Base-by-base conservation (phyloP, 805 yeast species). In the Starmerella gropengiesseri region DNA sequence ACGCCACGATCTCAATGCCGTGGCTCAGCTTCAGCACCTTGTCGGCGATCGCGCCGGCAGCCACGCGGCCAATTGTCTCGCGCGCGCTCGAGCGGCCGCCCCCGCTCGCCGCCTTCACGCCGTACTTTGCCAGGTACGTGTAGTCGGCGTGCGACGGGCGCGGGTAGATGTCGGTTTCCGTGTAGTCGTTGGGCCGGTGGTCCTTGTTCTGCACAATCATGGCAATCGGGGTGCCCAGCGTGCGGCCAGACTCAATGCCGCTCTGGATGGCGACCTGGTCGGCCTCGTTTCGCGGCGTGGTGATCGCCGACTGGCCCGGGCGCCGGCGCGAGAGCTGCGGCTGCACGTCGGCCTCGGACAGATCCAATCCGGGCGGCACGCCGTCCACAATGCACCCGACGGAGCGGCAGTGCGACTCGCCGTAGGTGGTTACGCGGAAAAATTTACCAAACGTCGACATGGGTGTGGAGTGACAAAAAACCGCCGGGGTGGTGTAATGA, bases 301-400 rank as follows among this genome's bases (percentile, higher is more conserved):
- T 75, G 46, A 91, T 68, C 51, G 81, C 81, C 38, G 87, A 76
- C 66, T 91, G 98, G 39, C 98, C 98, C 2, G 98, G 98, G 67
- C 98, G 80, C 71, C 98, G 81, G 67, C 98, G 77, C 18, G 94
- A 78, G 55, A 91, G 67, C 69, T 91, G 98, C 14, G 96, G 94
- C 68, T 91, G 98, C 53, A 91, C 74, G 59, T 91, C 97, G 5
- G 67, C 76, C 63, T 84, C 96, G 14, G 81, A 72, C 41, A 91
- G 73, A 7, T 76, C 71, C 74, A 91, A 70, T 25, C 95, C 95
- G 22, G 98, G 96, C 23, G 98, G 98, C 31, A 86, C 91, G 46
- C 98, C 98, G 55, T 91, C 98, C 30, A 91, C 95, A 48, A 91
- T 91, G 66, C 97, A 91, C 25, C 98, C 98, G 31, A 91, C 98